Evolutionary conservation across 345 rosid species (phyloP).

Genomic region (Pistacia atlantica): DNA sequence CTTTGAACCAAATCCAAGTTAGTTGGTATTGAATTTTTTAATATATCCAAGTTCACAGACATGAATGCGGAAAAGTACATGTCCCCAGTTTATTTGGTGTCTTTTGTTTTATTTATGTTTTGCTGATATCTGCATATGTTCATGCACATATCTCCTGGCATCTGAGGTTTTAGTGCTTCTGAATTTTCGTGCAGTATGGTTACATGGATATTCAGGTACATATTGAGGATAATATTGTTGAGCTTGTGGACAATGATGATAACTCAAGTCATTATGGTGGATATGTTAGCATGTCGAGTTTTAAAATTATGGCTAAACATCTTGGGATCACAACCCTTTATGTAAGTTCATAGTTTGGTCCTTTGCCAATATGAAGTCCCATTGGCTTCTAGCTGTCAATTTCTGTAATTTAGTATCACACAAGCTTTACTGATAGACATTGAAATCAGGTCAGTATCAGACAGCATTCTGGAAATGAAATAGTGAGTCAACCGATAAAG

Average conservation of each 20-base stretch:
- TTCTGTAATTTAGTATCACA: conserved; percentile 19
- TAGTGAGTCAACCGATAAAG: conserved; percentile 72
- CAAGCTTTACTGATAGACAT: conserved; percentile 26
- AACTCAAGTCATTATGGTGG: conserved; percentile 42
- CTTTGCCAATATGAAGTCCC: conserved; percentile 15
- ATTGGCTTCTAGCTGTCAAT: background rate
- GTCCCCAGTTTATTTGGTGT: background rate
- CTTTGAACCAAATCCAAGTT: conserved; percentile 7
- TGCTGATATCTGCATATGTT: background rate
- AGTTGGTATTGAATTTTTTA: background rate
- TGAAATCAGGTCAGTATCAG: conserved; percentile 71
- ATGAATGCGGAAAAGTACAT: conserved; percentile 1
- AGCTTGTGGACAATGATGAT: conserved; percentile 47
- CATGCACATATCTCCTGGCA: background rate
- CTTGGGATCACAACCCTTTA: conserved; percentile 79
- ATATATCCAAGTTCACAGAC: background rate
- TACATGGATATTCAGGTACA: conserved; percentile 74
- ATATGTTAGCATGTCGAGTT: conserved; percentile 43
- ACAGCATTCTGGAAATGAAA: conserved; percentile 76
- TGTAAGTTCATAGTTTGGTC: conserved; percentile 51
- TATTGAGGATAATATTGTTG: conserved; percentile 69
- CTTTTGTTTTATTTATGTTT: background rate
- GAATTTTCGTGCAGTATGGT: conserved; percentile 57
- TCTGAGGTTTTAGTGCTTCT: conserved; percentile 12
- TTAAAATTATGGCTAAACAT: conserved; percentile 63